Conservation (phyloP, 2,329 filamentous ascomycete genomes). For the Aspergillus amoenus region DNA sequence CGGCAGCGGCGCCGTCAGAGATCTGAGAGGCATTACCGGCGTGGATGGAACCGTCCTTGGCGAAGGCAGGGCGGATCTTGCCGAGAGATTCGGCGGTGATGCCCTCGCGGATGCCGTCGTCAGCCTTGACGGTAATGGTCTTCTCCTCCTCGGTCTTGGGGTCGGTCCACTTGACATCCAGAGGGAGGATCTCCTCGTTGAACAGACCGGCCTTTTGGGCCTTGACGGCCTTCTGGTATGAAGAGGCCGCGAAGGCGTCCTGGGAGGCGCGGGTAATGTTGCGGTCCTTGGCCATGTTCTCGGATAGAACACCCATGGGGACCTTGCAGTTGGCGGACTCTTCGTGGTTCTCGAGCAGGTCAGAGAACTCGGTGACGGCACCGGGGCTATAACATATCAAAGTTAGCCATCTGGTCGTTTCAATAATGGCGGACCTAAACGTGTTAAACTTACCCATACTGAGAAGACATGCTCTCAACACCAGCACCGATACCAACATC, state of each 20-base stretch:
- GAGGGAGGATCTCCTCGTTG: constrained; percentile 82
- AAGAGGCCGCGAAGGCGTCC: constrained; percentile 90
- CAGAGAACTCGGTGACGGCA: constrained; percentile 90
- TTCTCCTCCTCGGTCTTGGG: constrained; percentile 85
- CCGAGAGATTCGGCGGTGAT: constrained; percentile 84
- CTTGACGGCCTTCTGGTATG: constrained; percentile 84
- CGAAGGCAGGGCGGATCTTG: constrained; percentile 89
- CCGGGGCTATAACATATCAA: constrained; percentile 55
- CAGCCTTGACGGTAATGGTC: constrained; percentile 76
- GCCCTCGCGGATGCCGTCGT: constrained; percentile 82
- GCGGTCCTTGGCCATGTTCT: constrained; percentile 89
- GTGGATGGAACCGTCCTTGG: constrained; percentile 90
- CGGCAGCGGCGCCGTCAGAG: constrained; percentile 91
- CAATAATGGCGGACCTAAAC: not conserved
- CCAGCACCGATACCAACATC: constrained; percentile 91
- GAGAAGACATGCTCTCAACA: constrained; percentile 91
- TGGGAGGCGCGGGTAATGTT: constrained; percentile 70
- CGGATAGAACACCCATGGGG: constrained; percentile 89
- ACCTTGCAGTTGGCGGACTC: constrained; percentile 96
- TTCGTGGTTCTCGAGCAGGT: constrained; percentile 75
- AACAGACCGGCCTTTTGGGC: constrained; percentile 90
- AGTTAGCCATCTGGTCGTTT: not conserved
- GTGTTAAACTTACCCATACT: constrained; percentile 70
- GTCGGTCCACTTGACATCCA: constrained; percentile 84
- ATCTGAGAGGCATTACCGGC: constrained; percentile 96